Base-by-base conservation (phyloP, 148 eudicot genomes). In the Chenopodium quinoa region DNA sequence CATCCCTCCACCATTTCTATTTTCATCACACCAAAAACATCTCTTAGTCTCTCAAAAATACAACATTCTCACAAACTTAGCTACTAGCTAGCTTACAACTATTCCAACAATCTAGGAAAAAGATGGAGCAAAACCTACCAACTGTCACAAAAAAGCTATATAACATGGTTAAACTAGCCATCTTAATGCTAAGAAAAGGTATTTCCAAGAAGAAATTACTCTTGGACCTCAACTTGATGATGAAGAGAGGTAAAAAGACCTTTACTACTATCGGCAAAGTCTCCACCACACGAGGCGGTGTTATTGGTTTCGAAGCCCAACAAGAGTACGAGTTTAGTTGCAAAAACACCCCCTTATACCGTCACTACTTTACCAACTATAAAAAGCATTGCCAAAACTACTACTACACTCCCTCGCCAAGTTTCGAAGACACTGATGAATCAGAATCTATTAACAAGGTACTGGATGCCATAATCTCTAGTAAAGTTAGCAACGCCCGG, bases 101-200 rank as follows among this genome's bases (percentile, higher is more conserved):
- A 80, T 71, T 71, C 76, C 22, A 70, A n/a, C 29, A 29, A 27
- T 54, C 9, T 71, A 74, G 9, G 23, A 65, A 68, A 64, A 72
- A 84, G 27, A 91, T 91, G 94, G 92, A 91, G 64, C 85, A 85
- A 84, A 89, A 89, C 67, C 13, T 84, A 67, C 88, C 86, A 50
- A 73, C 79, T 20, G 48, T 88, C 60, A 87, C 90, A 1, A 93
- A 86, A 82, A 91, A 76, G 80, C 1, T 90, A 31, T 83, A 88
- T 86, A 88, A 85, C 73, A 64, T 89, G 31, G 82, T 90, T 8
- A 82, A 87, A 9, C 87, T 88, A 0, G 71, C 87, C 20, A 85
- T 84, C 63, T 89, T 82, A 86, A 90, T 93, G 93, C 72, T 91
- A n/a, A 82, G 85, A 66, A 91, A 93, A 75, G 90, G 93, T 29